These are phyloP conservation scores for Arthrinium phaeospermum DNA, from an alignment of 2,329 filamentous ascomycete genomes.

Conservation along the genomic window DNA sequence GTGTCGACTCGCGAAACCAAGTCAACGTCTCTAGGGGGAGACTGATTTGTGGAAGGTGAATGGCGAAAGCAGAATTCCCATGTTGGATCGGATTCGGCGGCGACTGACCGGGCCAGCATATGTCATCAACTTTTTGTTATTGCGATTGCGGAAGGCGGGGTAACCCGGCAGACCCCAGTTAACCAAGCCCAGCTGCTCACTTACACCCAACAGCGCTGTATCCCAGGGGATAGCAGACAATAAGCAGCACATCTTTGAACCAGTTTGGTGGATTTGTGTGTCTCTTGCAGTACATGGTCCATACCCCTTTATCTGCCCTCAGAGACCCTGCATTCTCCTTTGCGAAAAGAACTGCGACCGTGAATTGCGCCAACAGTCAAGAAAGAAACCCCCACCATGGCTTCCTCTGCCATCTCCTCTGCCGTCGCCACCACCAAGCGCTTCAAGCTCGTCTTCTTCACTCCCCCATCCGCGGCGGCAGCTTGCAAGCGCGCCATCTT, in stretches of 20 bases:
- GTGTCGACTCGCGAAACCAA: background rate
- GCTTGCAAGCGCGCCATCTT: constrained; percentile 62
- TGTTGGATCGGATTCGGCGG: background rate
- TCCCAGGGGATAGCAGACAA: too few species aligned
- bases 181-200: background rate
- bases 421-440: background rate
- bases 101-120: constrained; percentile 3
- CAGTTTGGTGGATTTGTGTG: background rate
- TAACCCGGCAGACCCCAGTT: background rate
- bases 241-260: background rate
- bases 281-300: background rate
- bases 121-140: constrained; percentile 15
- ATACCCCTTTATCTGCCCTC: background rate
- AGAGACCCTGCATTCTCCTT: background rate
- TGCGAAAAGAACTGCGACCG: background rate
- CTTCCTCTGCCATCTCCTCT: background rate
- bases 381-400: background rate
- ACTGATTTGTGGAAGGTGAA: background rate
- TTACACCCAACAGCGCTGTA: background rate
- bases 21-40: background rate
- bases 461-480: constrained; percentile 49
- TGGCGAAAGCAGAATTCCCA: background rate
- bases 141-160: constrained; percentile 2
- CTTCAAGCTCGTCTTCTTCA: constrained; percentile 57
- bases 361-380: background rate